phyloP scores from a whole-genome alignment of 2,329 filamentous ascomycete species.

The Purpureocillium takamizusanense region DNA sequence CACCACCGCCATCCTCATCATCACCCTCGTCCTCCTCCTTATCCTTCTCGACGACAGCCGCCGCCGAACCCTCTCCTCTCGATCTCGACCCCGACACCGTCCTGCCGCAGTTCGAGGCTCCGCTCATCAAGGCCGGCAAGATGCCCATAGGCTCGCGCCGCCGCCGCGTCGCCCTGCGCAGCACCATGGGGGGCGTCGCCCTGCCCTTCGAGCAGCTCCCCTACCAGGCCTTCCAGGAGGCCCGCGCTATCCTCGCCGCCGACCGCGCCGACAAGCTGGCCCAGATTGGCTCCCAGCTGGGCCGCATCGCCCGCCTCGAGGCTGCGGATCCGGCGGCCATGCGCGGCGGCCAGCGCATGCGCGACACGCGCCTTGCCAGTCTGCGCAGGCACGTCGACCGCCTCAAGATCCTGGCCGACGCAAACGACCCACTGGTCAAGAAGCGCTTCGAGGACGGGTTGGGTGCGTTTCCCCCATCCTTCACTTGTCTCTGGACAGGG shows the following conservation, averaged over 20 bases:
- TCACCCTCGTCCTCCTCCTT: too few species aligned
- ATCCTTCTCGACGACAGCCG: too few species aligned
- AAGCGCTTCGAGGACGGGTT: conserved; percentile 85
- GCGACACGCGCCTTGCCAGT: conserved; percentile 57
- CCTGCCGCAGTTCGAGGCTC: conserved; percentile 43
- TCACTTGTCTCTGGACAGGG: too few species aligned
- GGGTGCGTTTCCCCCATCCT: conserved; percentile 43
- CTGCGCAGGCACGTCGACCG: conserved; percentile 66
- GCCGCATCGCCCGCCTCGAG: conserved; percentile 60
- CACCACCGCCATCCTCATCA: conserved; percentile 5
- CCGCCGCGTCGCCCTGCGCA: conserved; percentile 62
- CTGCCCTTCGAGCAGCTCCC: conserved; percentile 89
- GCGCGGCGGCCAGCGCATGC: conserved; percentile 53
- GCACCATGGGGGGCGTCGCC: conserved; percentile 38
- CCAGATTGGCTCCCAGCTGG: conserved; percentile 58
- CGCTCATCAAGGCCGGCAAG: conserved; percentile 61
- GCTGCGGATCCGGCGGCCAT: conserved; percentile 46
- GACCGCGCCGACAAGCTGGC: conserved; percentile 76
- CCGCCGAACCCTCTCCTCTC: conserved; percentile 8
- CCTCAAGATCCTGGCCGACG: conserved; percentile 83
- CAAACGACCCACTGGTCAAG: conserved; percentile 92
- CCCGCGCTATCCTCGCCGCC: conserved; percentile 68
- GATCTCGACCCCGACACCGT: conserved; percentile 62
- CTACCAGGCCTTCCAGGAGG: conserved; percentile 97
- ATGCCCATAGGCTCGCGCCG: conserved; percentile 76